phyloP scores from a whole-genome alignment of 352 stramenopile genomes.

The Pythium monospermum region DNA sequence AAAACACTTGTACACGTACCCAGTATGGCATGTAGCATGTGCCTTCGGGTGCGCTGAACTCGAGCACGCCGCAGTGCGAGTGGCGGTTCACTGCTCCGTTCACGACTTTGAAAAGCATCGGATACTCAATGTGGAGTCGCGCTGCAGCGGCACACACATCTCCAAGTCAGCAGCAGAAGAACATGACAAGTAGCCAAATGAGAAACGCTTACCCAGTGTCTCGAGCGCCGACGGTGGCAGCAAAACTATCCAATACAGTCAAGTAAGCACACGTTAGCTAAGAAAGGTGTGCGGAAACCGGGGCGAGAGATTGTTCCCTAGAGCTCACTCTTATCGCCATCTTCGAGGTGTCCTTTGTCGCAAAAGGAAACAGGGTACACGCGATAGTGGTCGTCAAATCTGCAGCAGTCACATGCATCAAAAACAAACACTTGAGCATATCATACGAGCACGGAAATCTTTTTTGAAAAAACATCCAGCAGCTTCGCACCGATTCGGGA shows the following conservation, averaged over 20 bases:
- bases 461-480: neutral
- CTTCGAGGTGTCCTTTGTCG: conserved; percentile 84
- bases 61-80: conserved; percentile 97
- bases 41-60: conserved; percentile 98
- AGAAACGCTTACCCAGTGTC: conserved; percentile 72
- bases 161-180: neutral
- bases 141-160: conserved; percentile 31
- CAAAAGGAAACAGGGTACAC: conserved; percentile 86
- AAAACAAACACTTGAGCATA: neutral
- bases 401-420: conserved; percentile 17
- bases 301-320: too few species aligned
- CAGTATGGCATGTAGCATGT: conserved; percentile 99
- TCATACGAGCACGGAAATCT: neutral
- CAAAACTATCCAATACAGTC: conserved; percentile 64
- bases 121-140: conserved; percentile 96
- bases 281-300: neutral
- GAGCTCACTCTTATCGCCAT: conserved; percentile 85
- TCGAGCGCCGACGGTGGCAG: conserved; percentile 97
- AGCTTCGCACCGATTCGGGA: conserved; percentile 52
- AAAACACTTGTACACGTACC: conserved; percentile 37
- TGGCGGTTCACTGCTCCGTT: conserved; percentile 83
- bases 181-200: neutral
- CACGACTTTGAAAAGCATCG: conserved; percentile 98
- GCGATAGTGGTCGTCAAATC: conserved; percentile 85
- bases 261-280: neutral